Percentiles rank a stretch among this genome's conserved stretches.
These are phyloP conservation scores for Rhizoclosmatium globosum DNA, from an alignment of 192 early-diverging fungal genomes.

Conservation along the genomic window DNA sequence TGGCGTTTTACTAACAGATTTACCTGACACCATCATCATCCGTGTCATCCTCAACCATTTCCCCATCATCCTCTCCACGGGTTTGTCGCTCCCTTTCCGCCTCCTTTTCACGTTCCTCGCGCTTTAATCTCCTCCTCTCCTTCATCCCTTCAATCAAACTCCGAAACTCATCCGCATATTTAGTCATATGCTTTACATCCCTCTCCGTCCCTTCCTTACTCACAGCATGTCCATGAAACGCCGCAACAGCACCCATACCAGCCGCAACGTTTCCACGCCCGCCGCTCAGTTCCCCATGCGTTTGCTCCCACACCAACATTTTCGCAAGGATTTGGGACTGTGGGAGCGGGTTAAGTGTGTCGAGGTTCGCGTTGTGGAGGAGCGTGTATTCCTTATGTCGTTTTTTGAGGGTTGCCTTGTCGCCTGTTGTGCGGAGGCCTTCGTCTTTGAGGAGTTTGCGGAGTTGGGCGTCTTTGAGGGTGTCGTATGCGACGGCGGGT, in stretches of 20 bases:
- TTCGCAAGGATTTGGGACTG: not conserved
- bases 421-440: constrained; percentile 23
- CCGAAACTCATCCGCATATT: constrained; percentile 14
- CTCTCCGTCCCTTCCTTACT: constrained; percentile 10
- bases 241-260: not conserved
- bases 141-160: constrained; percentile 3
- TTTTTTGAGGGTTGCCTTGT: constrained; percentile 32
- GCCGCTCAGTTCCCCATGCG: constrained; percentile 1
- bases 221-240: constrained; percentile 18
- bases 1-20: too few relatives aligned
- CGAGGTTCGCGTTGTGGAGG: constrained; percentile 30
- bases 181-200: not conserved
- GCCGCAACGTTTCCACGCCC: constrained; percentile 1
- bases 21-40: too few relatives aligned
- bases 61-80: too few relatives aligned
- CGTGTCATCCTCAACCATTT: too few relatives aligned
- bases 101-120: too few relatives aligned
- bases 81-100: too few relatives aligned
- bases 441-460: constrained; percentile 26
- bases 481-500: constrained; percentile 28
- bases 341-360: constrained; percentile 8
- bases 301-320: constrained; percentile 24
- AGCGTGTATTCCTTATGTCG: constrained; percentile 33
- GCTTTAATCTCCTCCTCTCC: not conserved
- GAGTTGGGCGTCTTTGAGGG: constrained; percentile 21